Conservation (phyloP, 2,329 filamentous ascomycete genomes). For the Talaromyces sp. region DNA sequence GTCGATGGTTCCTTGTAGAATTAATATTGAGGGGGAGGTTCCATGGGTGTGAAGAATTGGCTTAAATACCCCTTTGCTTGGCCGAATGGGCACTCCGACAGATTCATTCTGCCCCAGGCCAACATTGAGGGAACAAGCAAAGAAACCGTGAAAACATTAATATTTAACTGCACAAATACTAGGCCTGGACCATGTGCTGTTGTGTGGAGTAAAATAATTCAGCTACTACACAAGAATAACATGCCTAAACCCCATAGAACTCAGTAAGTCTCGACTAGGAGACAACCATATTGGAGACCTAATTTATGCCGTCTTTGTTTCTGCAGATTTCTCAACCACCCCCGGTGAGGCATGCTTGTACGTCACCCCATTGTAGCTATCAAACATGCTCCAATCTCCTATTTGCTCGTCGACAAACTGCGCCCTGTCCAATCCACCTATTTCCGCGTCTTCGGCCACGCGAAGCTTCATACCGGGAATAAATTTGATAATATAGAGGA, state of each 20-base stretch:
- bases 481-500: conserved; percentile 50
- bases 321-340: background rate
- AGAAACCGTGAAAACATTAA: too few relatives aligned
- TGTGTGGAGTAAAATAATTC: too few relatives aligned
- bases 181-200: too few relatives aligned
- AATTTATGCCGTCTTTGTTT: background rate
- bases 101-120: too few relatives aligned
- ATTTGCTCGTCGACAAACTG: conserved; percentile 56
- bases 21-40: too few relatives aligned
- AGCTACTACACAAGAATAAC: too few relatives aligned
- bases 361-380: conserved; percentile 12
- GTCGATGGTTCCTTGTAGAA: too few relatives aligned
- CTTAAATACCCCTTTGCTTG: too few relatives aligned
- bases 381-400: conserved; percentile 44
- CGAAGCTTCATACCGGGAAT: conserved; percentile 52
- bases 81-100: too few relatives aligned
- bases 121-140: too few relatives aligned
- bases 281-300: background rate
- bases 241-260: background rate
- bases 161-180: too few relatives aligned
- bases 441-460: conserved; percentile 52
- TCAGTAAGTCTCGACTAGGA: background rate
- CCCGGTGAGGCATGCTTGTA: background rate
- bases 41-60: too few relatives aligned
- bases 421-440: conserved; percentile 50